Percentiles rank a stretch among this genome's conserved stretches.
phyloP scores from a whole-genome alignment of 176 grass and related monocot species.

The Phoenix dactylifera region DNA sequence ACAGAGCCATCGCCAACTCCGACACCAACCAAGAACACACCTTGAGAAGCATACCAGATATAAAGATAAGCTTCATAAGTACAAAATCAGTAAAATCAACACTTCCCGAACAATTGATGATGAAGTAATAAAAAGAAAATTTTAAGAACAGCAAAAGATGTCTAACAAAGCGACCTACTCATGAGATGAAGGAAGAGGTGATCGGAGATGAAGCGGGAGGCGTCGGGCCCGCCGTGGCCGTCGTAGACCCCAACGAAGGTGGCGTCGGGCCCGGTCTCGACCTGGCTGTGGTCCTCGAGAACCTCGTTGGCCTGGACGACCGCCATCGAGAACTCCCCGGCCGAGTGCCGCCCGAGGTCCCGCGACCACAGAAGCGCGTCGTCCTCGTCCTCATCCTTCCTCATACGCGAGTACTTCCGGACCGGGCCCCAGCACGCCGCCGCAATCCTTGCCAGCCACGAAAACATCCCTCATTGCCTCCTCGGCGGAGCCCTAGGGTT shows the following conservation, averaged over 20 bases:
- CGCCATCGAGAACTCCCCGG: constrained; percentile 84
- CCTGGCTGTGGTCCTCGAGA: constrained; percentile 95
- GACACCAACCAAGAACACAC: too few species aligned
- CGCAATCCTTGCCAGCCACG: constrained; percentile 76
- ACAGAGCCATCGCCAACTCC: too few species aligned
- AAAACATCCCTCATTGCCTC: constrained; percentile 97
- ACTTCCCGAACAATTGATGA: not conserved
- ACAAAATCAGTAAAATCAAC: too few species aligned
- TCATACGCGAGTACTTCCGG: constrained; percentile 70
- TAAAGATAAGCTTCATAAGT: too few species aligned
- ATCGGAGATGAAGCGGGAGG: constrained; percentile 78
- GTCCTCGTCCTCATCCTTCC: constrained; percentile 68
- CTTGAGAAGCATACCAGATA: too few species aligned
- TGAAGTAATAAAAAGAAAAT: not conserved
- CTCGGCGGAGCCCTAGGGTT: constrained; percentile 15
- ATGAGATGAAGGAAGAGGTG: constrained; percentile 79
- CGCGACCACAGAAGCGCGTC: constrained; percentile 84
- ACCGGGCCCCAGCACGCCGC: constrained; percentile 83
- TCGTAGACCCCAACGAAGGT: constrained; percentile 95
- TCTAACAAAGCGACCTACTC: constrained; percentile 39
- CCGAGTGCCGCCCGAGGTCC: constrained; percentile 59
- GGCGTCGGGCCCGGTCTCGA: constrained; percentile 54
- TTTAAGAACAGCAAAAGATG: not conserved
- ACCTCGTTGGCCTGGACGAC: constrained; percentile 94
- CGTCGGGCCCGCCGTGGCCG: constrained; percentile 91